Percentiles rank a stretch among this genome's conserved stretches.
phyloP scores from a whole-genome alignment of 2,329 filamentous ascomycete genomes.

The Myotisia sp. region DNA sequence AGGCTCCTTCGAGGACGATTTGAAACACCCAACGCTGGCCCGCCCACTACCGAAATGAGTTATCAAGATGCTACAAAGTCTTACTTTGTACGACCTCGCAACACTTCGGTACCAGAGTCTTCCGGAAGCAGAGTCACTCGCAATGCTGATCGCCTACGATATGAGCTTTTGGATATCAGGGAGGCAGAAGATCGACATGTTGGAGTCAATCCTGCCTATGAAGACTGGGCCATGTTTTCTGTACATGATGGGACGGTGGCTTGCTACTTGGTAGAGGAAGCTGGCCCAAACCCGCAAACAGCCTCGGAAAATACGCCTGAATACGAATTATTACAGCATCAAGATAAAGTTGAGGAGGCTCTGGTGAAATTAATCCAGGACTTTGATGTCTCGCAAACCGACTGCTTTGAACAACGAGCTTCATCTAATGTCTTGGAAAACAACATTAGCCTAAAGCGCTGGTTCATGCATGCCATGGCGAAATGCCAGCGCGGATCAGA shows the following conservation, averaged over 20 bases:
- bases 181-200: slow-evolving; percentile 36
- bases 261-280: neutral
- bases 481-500: slow-evolving; percentile 67
- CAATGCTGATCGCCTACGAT: slow-evolving; percentile 28
- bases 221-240: slow-evolving; percentile 71
- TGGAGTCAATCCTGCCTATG: slow-evolving; percentile 61
- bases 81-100: slow-evolving; percentile 9
- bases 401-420: slow-evolving; percentile 15
- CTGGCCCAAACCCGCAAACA: neutral
- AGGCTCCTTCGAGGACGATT: slow-evolving; percentile 22
- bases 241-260: slow-evolving; percentile 50
- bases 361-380: slow-evolving; percentile 70
- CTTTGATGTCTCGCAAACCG: slow-evolving; percentile 57
- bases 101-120: slow-evolving; percentile 11
- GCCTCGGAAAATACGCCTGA: neutral
- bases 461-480: slow-evolving; percentile 52
- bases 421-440: neutral
- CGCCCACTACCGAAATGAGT: slow-evolving; percentile 20
- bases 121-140: slow-evolving; percentile 18
- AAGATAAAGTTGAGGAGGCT: slow-evolving; percentile 65
- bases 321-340: slow-evolving; percentile 52
- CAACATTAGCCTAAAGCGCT: slow-evolving; percentile 18
- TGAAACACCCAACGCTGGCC: slow-evolving; percentile 16
- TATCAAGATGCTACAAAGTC: slow-evolving; percentile 14
- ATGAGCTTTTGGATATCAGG: slow-evolving; percentile 26